Conservation (phyloP, 768 basidiomycete species). For the Calocybe gangraenosa region DNA sequence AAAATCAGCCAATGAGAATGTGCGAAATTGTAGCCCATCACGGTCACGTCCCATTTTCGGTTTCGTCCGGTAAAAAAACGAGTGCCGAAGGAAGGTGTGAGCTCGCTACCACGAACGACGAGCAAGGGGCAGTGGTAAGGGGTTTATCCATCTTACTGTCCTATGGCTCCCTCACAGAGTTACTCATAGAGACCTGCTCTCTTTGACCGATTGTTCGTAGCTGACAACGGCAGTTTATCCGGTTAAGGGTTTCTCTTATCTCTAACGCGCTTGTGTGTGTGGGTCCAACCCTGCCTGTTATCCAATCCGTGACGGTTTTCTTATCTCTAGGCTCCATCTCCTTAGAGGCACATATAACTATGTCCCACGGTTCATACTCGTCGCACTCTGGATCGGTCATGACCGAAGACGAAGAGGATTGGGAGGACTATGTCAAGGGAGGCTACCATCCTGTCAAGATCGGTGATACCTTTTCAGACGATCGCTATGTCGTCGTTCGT, state of each 20-base stretch:
- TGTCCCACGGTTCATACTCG: constrained; percentile 75
- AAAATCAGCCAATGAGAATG: neutral
- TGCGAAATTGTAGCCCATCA: neutral
- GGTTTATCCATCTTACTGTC: too few relatives aligned
- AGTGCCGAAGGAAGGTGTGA: neutral
- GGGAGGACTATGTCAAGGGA: constrained; percentile 80
- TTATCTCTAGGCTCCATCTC: constrained; percentile 3
- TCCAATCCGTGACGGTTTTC: neutral
- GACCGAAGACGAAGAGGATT: constrained; percentile 91
- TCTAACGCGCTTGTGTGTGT: neutral
- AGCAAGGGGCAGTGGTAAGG: too few relatives aligned
- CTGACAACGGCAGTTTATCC: neutral
- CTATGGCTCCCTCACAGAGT: too few relatives aligned
- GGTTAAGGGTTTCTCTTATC: neutral
- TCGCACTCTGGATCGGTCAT: constrained; percentile 73
- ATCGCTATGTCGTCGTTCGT: constrained; percentile 83
- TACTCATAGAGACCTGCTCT: neutral
- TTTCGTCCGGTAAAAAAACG: neutral
- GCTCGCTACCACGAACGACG: neutral
- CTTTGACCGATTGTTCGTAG: neutral
- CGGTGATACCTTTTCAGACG: constrained; percentile 85
- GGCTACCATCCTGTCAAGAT: constrained; percentile 94
- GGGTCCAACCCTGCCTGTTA: neutral
- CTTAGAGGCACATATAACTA: constrained; percentile 16
- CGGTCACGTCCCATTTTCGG: neutral